A percentile compares a stretch with the other conserved stretches of the same genome.
These are phyloP conservation scores for Sugiyamaella grinbergsii DNA, from an alignment of 1,139 yeast species.

Conservation along the genomic window DNA sequence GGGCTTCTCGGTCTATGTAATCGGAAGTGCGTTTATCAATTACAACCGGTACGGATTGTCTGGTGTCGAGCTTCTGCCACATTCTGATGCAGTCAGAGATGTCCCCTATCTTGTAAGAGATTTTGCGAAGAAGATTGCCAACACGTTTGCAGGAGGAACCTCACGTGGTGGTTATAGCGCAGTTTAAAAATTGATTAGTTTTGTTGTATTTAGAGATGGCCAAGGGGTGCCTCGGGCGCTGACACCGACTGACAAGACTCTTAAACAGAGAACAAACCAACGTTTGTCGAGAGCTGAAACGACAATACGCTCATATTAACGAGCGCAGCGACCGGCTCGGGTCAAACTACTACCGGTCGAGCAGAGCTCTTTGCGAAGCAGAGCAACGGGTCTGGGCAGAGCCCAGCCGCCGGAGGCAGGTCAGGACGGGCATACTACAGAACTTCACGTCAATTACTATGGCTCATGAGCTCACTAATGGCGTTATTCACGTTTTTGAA, in stretches of 20 bases:
- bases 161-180: conserved; percentile 90
- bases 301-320: no score
- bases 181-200: conserved; percentile 48
- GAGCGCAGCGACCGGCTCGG: background rate
- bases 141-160: conserved; percentile 75
- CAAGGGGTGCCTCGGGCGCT: conserved; percentile 8
- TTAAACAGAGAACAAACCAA: no score
- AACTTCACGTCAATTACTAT: conserved; percentile 9
- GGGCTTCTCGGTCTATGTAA: conserved; percentile 67
- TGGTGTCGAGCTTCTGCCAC: conserved; percentile 49
- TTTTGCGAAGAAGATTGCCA: conserved; percentile 66
- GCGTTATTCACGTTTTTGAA: conserved; percentile 70
- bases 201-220: background rate
- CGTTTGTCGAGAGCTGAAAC: no score
- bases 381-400: no score
- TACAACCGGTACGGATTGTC: conserved; percentile 43
- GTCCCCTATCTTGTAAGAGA: conserved; percentile 79
- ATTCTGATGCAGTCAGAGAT: conserved; percentile 61
- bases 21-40: conserved; percentile 80
- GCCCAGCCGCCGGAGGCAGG: no score
- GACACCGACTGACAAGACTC: background rate
- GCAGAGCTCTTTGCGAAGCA: no score
- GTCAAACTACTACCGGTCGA: no score
- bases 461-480: conserved; percentile 49
- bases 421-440: no score